These are phyloP conservation scores for Botrytis pseudocinerea DNA, from an alignment of 2,329 filamentous ascomycete species.

Conservation along the genomic window DNA sequence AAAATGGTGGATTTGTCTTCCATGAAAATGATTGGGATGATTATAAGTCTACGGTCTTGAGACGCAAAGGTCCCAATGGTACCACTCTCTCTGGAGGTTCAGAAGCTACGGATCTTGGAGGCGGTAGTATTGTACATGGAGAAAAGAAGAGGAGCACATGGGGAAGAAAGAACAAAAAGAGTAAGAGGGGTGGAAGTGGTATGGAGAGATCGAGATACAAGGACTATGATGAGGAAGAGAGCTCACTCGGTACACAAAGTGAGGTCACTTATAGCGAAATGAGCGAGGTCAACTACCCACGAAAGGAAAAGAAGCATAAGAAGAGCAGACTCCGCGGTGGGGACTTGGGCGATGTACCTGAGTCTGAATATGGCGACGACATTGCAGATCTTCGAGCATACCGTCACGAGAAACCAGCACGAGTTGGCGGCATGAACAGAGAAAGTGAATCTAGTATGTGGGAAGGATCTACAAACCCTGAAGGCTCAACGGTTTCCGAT, in stretches of 20 bases:
- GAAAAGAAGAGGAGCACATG: conserved; percentile 52
- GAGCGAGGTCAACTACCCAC: conserved; percentile 35
- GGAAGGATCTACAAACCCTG: conserved; percentile 70
- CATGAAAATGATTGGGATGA: conserved; percentile 90
- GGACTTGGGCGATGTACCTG: conserved; percentile 26
- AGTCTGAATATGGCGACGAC: conserved; percentile 52
- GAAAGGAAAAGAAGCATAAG: conserved; percentile 32
- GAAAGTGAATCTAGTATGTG: conserved; percentile 76
- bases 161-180: conserved; percentile 45
- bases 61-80: conserved; percentile 86
- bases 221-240: conserved; percentile 38
- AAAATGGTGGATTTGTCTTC: conserved; percentile 92
- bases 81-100: conserved; percentile 82
- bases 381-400: conserved; percentile 73
- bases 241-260: conserved; percentile 28
- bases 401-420: conserved; percentile 80
- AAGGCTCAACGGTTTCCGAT: conserved; percentile 42
- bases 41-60: conserved; percentile 92
- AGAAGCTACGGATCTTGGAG: conserved; percentile 79
- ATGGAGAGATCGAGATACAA: conserved; percentile 36
- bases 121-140: conserved; percentile 77
- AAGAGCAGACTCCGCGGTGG: conserved; percentile 42
- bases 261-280: conserved; percentile 33
- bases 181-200: conserved; percentile 30
- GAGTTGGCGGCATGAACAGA: conserved; percentile 87